A percentile compares a stretch with the other conserved stretches of the same genome.
Conservation (phyloP, 2,329 filamentous ascomycete species). For the Sarocladium brachiariae region DNA sequence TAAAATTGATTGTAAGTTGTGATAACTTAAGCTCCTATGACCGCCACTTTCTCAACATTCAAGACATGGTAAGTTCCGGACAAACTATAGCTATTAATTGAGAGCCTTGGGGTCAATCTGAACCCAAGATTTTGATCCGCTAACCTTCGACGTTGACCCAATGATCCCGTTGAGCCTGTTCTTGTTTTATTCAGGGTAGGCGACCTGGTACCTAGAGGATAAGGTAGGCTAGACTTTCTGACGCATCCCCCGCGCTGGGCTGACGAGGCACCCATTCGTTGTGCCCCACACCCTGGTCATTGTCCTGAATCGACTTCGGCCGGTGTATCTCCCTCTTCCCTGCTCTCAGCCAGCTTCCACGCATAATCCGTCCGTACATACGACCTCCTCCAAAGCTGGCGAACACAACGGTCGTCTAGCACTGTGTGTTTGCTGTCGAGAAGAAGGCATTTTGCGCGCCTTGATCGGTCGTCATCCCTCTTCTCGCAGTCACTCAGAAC, state of each 20-base stretch:
- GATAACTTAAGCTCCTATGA: neutral
- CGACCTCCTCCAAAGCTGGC: slow-evolving; percentile 2
- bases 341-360: neutral
- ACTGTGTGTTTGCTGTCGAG: slow-evolving; percentile 6
- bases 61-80: neutral
- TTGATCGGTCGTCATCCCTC: neutral
- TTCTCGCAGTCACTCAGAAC: slow-evolving; percentile 11
- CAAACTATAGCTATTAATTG: too few species aligned
- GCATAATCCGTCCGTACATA: slow-evolving; percentile 4
- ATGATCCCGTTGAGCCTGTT: too few species aligned
- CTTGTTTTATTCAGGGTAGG: neutral
- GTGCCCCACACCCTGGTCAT: slow-evolving; percentile 2
- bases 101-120: too few species aligned
- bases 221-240: neutral
- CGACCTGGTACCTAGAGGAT: too few species aligned
- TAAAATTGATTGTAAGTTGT: neutral
- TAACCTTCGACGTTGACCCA: too few species aligned
- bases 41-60: neutral
- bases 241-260: slow-evolving; percentile 8
- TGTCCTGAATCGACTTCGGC: slow-evolving; percentile 2
- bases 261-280: slow-evolving; percentile 7
- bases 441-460: neutral
- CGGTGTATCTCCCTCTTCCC: neutral
- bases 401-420: slow-evolving; percentile 2
- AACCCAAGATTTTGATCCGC: too few species aligned